Evolutionary conservation across 208 protist genomes (phyloP).

Genomic region (Trichomonas vaginalis): DNA sequence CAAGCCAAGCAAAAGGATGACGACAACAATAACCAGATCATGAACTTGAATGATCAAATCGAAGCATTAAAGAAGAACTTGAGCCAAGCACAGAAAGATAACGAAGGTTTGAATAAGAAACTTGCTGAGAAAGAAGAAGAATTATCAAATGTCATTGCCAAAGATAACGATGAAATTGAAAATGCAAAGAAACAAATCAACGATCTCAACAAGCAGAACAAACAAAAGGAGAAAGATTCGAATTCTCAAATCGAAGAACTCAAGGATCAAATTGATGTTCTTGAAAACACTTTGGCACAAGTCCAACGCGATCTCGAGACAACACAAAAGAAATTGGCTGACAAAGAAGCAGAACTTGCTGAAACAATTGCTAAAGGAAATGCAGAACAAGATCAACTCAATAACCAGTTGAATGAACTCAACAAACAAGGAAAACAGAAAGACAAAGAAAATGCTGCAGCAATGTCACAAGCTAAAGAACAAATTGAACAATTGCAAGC

Average conservation of each 20-base stretch:
- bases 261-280: background rate
- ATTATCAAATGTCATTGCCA: background rate
- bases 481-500: background rate
- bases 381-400: background rate
- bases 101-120: background rate
- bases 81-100: background rate
- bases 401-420: background rate
- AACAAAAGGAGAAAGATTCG: background rate
- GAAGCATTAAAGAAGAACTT: background rate
- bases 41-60: background rate
- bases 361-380: background rate
- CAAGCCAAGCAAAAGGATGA: background rate
- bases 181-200: background rate
- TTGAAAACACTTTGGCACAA: background rate
- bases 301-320: background rate
- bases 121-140: background rate
- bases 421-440: background rate
- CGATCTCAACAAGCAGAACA: background rate
- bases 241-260: background rate
- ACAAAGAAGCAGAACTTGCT: background rate
- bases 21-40: background rate
- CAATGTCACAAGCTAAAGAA: background rate
- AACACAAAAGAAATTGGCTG: background rate
- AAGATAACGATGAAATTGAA: background rate
- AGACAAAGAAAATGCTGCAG: background rate